These are phyloP conservation scores for Diaporthe sp. DNA, from an alignment of 2,329 filamentous ascomycete species.

Conservation along the genomic window DNA sequence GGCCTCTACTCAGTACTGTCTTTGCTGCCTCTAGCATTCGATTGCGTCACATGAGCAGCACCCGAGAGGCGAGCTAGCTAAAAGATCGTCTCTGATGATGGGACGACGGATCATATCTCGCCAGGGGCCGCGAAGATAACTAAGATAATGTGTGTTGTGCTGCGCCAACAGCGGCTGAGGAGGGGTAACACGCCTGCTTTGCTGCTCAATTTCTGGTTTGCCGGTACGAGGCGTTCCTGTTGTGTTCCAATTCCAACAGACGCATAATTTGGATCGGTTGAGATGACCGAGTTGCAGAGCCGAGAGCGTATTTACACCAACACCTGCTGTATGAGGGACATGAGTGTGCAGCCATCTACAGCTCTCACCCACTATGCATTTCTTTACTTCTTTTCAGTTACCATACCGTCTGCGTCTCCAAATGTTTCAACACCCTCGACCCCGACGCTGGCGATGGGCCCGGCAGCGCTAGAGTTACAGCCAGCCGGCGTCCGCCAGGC, in stretches of 20 bases:
- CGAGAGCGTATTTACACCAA: not conserved
- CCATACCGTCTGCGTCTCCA: not conserved
- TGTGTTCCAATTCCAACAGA: not conserved
- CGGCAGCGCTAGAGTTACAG: conserved; percentile 20
- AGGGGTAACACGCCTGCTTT: not conserved
- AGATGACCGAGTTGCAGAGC: conserved; percentile 4
- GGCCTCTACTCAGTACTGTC: not conserved
- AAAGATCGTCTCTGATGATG: not conserved
- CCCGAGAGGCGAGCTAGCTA: not conserved
- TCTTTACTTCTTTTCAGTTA: not conserved
- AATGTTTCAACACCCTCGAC: conserved; percentile 17
- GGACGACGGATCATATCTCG: not conserved
- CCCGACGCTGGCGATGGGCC: conserved; percentile 5
- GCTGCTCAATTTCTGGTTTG: not conserved
- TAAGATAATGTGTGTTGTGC: not conserved
- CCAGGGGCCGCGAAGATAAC: not conserved
- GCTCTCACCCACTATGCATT: not conserved
- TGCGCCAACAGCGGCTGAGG: conserved; percentile 11
- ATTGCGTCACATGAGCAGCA: conserved; percentile 7
- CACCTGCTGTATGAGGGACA: not conserved
- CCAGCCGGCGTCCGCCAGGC: not conserved
- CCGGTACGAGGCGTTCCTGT: too few species aligned
- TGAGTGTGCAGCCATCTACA: not conserved
- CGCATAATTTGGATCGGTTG: not conserved
- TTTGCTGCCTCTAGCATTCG: not conserved